Conservation (phyloP, 1,284 basidiomycete genomes). For the Puccinia polysora region DNA sequence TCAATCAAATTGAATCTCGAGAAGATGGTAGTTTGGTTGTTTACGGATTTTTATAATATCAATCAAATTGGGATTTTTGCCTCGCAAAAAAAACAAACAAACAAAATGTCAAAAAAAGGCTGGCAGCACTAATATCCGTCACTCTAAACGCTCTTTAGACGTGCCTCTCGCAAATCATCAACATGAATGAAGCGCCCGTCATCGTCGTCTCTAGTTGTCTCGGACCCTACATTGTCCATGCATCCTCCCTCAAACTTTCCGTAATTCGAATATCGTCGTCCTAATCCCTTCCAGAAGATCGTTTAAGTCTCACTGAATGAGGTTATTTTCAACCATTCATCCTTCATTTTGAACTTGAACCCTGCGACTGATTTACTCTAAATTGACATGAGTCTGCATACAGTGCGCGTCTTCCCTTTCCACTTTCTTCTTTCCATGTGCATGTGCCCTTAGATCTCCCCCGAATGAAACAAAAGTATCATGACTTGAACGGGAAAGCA, state of each 20-base stretch:
- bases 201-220: slow-evolving; percentile 7
- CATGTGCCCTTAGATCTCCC: too few species aligned
- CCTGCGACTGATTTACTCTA: too few species aligned
- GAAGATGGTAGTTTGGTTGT: not conserved
- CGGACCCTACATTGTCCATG: not conserved
- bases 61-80: not conserved
- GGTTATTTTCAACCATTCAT: not conserved
- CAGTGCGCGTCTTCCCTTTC: too few species aligned
- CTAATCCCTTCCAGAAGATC: not conserved
- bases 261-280: not conserved
- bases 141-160: not conserved
- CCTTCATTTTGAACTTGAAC: not conserved
- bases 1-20: not conserved
- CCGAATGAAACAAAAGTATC: too few species aligned
- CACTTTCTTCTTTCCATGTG: too few species aligned
- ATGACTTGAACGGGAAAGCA: too few species aligned
- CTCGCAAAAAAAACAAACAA: too few species aligned
- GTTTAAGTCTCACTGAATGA: not conserved
- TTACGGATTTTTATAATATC: not conserved
- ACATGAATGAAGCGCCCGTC: not conserved
- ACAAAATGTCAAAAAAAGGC: too few species aligned
- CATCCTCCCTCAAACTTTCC: not conserved
- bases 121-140: not conserved
- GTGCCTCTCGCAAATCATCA: not conserved
- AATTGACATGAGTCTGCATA: too few species aligned